Base-by-base conservation (phyloP, 2,329 filamentous ascomycete species). In the Verticillium nubilum region DNA sequence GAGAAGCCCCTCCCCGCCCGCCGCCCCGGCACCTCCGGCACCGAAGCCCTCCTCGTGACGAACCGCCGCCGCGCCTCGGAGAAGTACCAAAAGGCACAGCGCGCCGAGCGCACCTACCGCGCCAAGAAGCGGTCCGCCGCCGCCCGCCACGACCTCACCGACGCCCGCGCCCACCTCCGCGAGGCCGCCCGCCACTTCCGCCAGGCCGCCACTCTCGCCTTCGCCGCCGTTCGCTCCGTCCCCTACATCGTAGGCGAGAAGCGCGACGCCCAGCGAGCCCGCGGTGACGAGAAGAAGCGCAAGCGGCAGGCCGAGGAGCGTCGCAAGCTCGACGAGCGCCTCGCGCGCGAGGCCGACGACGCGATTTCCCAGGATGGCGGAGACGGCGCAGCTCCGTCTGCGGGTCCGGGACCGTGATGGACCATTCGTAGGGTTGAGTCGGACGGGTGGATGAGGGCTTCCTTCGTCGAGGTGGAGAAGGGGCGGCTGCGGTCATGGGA, bases 11-110 rank as follows among this genome's bases (percentile, higher is more conserved):
- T 69, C n/a, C 67, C 66, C 4, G 62, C 57, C n/a, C 56, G 55
- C 23, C 71, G 77, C 23, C 75, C 76, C 5, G 73, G 74, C 60
- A 78, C 77, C 15, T 75, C 76, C 0, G 74, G 74, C 58, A 80
- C 77, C 19, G 74, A 78, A 64, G 72, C 73, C 62, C 67, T 77
- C 31, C 74, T 79, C 50, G 69, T 70, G 53, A 72, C 70, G 57
- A 74, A 70, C 59, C 72, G 74, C 27, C 73, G 69, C 37, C 66
- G 70, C 47, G 75, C 76, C 28, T 74, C 74, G 13, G 67, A 74
- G 58, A 69, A 74, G 33, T 72, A 73, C 60, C 65, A 70, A 52
- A 70, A 72, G 54, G 77, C 77, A 4, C 69, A 72, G 60, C 69
- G 71, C 23, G 74, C 76, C 56, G 76, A 80, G 68, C 69, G 69